A percentile compares a stretch with the other conserved stretches of the same genome.
These are phyloP conservation scores for Fraxinus excelsior DNA, from an alignment of 257 asterid genomes.

Conservation along the genomic window DNA sequence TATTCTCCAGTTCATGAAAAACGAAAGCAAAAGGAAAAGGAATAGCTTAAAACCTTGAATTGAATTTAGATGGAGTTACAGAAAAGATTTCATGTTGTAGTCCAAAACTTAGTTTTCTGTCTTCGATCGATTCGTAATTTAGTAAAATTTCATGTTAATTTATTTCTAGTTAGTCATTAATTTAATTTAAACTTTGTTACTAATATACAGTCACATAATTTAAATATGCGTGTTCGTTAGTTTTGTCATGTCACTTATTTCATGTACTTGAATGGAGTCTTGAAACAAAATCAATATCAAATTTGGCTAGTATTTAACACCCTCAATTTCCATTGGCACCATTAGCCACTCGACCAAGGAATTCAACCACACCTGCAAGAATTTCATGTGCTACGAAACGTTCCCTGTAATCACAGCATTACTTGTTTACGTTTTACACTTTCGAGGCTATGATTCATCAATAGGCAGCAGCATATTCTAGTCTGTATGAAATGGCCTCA, in stretches of 20 bases:
- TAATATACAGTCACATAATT: no score
- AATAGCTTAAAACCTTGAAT: background rate
- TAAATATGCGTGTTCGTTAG: background rate
- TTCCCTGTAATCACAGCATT: conserved; percentile 11
- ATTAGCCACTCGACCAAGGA: conserved; percentile 28
- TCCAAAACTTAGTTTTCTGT: background rate
- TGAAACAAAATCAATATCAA: no score
- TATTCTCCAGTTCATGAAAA: background rate
- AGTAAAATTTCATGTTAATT: background rate
- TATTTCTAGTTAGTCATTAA: background rate
- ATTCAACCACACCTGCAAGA: conserved; percentile 14
- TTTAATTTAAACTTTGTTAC: no score
- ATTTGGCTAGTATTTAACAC: background rate
- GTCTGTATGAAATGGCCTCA: background rate
- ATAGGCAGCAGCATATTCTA: background rate
- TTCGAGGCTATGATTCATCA: background rate
- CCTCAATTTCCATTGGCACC: conserved; percentile 7
- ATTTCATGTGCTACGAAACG: conserved; percentile 24
- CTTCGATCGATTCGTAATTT: no score
- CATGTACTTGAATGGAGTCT: no score
- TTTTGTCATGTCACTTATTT: no score
- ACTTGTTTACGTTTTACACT: conserved; percentile 13
- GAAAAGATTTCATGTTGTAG: background rate
- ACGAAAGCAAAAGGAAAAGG: background rate
- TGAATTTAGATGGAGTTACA: background rate